Conservation (phyloP, 2,329 filamentous ascomycete species). For the Aspergillus ustus region DNA sequence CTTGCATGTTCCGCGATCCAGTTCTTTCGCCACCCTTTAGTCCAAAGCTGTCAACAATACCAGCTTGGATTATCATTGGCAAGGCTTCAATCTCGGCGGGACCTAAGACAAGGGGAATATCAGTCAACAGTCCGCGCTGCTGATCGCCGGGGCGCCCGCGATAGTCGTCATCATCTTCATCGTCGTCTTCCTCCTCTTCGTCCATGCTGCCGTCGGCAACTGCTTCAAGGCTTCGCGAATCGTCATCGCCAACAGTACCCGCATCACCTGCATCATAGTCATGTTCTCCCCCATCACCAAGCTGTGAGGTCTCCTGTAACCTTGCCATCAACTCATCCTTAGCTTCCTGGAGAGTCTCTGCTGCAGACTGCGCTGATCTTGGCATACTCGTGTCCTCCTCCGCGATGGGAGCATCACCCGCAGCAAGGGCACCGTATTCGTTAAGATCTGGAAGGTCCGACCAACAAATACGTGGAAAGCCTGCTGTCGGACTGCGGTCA, state of each 20-base stretch:
- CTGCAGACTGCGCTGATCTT: conserved; percentile 52
- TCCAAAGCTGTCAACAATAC: conserved; percentile 81
- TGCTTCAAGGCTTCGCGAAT: conserved; percentile 47
- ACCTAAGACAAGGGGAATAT: conserved; percentile 91
- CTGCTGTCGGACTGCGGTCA: conserved; percentile 45
- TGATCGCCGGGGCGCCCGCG: conserved; percentile 56
- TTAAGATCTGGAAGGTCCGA: conserved; percentile 50
- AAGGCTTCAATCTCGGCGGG: conserved; percentile 94
- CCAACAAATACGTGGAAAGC: conserved; percentile 48
- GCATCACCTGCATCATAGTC: conserved; percentile 48
- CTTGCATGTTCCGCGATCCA: conserved; percentile 77
- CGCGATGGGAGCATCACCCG: conserved; percentile 45
- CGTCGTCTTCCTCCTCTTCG: conserved; percentile 60
- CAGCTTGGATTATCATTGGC: conserved; percentile 96
- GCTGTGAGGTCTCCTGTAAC: conserved; percentile 50
- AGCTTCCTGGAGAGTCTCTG: conserved; percentile 55
- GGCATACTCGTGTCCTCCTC: conserved; percentile 53
- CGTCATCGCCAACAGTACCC: conserved; percentile 49
- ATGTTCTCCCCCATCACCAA: conserved; percentile 45
- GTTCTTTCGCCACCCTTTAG: conserved; percentile 66
- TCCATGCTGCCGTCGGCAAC: conserved; percentile 51
- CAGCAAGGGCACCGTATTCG: conserved; percentile 44
- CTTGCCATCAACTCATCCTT: conserved; percentile 57
- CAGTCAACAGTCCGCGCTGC: conserved; percentile 79
- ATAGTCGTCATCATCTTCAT: conserved; percentile 58